These are phyloP conservation scores for Corynascus novoguineensis DNA, from an alignment of 495 filamentous ascomycete genomes.

Conservation along the genomic window DNA sequence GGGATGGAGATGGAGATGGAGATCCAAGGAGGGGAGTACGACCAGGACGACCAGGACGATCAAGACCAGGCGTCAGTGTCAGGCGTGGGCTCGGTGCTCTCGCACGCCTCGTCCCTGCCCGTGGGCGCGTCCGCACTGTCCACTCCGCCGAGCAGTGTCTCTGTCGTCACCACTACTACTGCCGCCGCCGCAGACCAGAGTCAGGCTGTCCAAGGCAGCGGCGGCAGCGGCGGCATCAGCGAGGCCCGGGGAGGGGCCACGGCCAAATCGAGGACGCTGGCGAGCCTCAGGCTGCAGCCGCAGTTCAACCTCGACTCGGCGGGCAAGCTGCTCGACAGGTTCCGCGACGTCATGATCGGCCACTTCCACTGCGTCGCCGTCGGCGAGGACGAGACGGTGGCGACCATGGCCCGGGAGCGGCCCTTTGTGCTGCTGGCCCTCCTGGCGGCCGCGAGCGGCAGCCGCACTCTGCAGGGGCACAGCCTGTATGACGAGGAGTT, in stretches of 20 bases:
- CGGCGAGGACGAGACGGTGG: constrained; percentile 30
- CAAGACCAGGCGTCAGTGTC: constrained; percentile 11
- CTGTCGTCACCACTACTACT: not conserved
- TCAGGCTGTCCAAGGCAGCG: not conserved
- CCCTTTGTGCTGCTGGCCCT: constrained; percentile 44
- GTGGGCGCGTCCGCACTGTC: constrained; percentile 31
- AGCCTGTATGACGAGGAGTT: constrained; percentile 48
- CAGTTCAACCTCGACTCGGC: constrained; percentile 48
- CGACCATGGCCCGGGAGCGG: constrained; percentile 30
- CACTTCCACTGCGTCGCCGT: constrained; percentile 39
- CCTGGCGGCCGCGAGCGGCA: constrained; percentile 42
- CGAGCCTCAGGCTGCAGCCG: constrained; percentile 36
- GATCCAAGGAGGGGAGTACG: constrained; percentile 7
- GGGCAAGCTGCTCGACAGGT: constrained; percentile 32
- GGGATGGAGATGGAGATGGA: not conserved
- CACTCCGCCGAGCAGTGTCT: constrained; percentile 25
- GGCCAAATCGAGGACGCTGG: constrained; percentile 10
- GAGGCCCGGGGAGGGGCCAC: not conserved
- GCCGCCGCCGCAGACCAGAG: not conserved
- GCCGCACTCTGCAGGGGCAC: constrained; percentile 38
- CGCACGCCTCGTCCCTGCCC: constrained; percentile 27
- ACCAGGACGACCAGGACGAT: too few species aligned
- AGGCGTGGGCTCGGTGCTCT: constrained; percentile 16
- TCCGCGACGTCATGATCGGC: constrained; percentile 34
- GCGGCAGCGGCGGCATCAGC: not conserved